phyloP scores from a whole-genome alignment of 805 yeast genomes.

The Yueomyces sp. region DNA sequence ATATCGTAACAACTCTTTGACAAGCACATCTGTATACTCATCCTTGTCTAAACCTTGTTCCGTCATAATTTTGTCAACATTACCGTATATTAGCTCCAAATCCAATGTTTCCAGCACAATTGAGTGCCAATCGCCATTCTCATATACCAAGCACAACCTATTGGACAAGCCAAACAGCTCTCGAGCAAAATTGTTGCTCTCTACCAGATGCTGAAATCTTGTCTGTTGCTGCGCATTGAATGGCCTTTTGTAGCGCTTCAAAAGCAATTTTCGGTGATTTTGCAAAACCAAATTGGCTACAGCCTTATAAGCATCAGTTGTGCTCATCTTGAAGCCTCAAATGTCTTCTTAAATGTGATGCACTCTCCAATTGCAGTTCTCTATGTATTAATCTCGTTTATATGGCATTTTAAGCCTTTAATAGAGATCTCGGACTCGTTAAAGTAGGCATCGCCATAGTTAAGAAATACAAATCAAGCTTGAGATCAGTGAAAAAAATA shows the following conservation, averaged over 20 bases:
- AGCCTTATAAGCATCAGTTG: not conserved
- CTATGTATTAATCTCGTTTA: too few species aligned
- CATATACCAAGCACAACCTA: constrained; percentile 26
- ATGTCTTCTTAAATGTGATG: too few species aligned
- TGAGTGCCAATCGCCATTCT: constrained; percentile 33
- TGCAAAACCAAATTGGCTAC: not conserved
- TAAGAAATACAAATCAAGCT: too few species aligned
- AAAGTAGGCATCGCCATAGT: too few species aligned
- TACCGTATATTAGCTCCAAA: constrained; percentile 40
- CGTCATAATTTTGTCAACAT: constrained; percentile 39
- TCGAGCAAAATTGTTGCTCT: constrained; percentile 13
- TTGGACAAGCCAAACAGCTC: constrained; percentile 10
- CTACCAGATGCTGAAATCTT: constrained; percentile 9
- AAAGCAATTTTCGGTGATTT: not conserved
- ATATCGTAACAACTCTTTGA: constrained; percentile 46
- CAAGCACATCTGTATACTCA: constrained; percentile 42
- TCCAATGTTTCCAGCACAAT: constrained; percentile 52
- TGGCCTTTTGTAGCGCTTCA: not conserved
- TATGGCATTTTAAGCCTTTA: too few species aligned
- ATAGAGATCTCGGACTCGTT: too few species aligned
- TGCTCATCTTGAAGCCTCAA: too few species aligned
- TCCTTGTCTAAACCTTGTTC: not conserved
- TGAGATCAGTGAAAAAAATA: too few species aligned
- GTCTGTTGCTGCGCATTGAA: constrained; percentile 1
- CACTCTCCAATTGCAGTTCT: too few species aligned